Conservation (phyloP, 2,329 filamentous ascomycete genomes). For the Epichloe festucae region DNA sequence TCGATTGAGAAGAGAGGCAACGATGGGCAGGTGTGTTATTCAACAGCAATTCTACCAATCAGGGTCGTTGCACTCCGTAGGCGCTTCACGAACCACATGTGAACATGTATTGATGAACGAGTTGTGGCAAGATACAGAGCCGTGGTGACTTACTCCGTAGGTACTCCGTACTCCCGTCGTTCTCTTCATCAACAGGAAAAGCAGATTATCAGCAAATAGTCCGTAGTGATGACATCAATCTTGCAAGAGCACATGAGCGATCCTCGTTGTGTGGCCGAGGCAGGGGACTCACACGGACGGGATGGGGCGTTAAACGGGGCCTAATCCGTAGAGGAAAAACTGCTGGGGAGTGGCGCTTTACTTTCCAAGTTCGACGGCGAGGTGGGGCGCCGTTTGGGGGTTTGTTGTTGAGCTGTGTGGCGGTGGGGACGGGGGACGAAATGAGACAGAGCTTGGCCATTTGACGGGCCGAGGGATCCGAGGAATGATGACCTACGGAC, state of each 20-base stretch:
- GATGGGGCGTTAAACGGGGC: neutral
- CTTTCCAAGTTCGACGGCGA: neutral
- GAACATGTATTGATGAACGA: too few species aligned
- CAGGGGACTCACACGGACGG: slow-evolving; percentile 9
- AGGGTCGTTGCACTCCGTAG: too few species aligned
- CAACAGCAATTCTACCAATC: too few species aligned
- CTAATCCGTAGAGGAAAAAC: too few species aligned
- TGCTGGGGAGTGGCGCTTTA: neutral
- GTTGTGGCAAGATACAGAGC: too few species aligned
- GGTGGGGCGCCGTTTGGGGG: neutral
- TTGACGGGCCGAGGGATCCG: neutral
- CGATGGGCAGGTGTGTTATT: too few species aligned
- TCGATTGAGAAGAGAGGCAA: too few species aligned
- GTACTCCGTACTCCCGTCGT: too few species aligned
- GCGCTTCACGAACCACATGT: too few species aligned
- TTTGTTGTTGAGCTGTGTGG: slow-evolving; percentile 2
- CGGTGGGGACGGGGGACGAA: neutral
- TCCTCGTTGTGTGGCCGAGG: slow-evolving; percentile 6
- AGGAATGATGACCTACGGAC: too few species aligned
- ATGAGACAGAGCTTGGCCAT: neutral
- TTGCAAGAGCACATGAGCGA: neutral
- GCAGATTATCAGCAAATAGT: neutral
- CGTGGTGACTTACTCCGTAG: too few species aligned
- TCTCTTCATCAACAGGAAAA: too few species aligned
- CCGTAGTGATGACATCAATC: neutral